Evolutionary conservation across 805 yeast species (phyloP).

Genomic region (Hanseniaspora taiwanica): DNA sequence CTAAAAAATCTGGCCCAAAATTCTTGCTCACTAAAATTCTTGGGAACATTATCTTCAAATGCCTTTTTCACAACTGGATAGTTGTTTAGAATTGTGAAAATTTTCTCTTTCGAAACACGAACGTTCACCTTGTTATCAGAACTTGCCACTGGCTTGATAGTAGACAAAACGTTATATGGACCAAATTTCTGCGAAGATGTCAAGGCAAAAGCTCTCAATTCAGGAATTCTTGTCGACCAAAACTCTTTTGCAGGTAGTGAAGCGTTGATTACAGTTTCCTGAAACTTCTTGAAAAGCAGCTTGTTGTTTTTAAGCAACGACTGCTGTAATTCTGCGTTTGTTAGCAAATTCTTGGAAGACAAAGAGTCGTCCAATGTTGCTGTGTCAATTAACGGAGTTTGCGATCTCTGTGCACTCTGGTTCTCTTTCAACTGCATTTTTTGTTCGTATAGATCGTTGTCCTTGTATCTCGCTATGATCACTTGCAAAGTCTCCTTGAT

Average conservation of each 20-base stretch:
- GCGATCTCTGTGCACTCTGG: conserved; percentile 9
- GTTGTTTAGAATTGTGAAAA: conserved; percentile 78
- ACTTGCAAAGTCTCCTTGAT: conserved; percentile 56
- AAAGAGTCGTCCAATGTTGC: conserved; percentile 32
- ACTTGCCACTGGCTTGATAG: conserved; percentile 88
- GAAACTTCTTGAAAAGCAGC: conserved; percentile 57
- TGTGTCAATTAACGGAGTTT: conserved; percentile 24
- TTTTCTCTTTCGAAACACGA: conserved; percentile 80
- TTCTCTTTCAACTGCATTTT: conserved; percentile 16
- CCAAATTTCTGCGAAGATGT: conserved; percentile 78
- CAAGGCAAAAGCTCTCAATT: conserved; percentile 75
- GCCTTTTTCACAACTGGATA: conserved; percentile 87
- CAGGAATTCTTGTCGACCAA: conserved; percentile 73
- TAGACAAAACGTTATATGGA: conserved; percentile 84
- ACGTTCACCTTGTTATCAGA: conserved; percentile 90
- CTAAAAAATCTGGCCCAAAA: conserved; percentile 95
- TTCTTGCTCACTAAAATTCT: conserved; percentile 66
- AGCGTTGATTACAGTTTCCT: conserved; percentile 72
- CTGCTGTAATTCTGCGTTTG: conserved; percentile 69
- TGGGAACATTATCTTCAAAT: conserved; percentile 82
- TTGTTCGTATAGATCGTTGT: conserved; percentile 32
- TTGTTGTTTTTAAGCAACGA: conserved; percentile 58
- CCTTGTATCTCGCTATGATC: conserved; percentile 51
- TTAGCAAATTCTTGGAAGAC: conserved; percentile 45
- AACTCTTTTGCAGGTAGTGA: conserved; percentile 72